Evolutionary conservation across 495 filamentous ascomycete species (phyloP).

Genomic region (Neurospora discreta): DNA sequence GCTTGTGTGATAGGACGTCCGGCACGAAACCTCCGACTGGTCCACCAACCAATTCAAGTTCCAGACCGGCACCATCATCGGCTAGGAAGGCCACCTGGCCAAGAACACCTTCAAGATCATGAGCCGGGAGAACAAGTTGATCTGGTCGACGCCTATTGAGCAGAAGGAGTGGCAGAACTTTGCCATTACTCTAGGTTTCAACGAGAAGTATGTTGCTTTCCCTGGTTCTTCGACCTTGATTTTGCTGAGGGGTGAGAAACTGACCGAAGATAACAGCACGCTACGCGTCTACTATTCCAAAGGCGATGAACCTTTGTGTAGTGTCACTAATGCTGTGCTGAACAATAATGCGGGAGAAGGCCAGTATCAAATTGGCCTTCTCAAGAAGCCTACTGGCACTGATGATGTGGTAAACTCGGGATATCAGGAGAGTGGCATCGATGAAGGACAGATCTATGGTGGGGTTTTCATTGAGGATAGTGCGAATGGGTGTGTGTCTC

Average conservation of each 20-base stretch:
- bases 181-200: conserved; percentile 42
- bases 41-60: conserved; percentile 46
- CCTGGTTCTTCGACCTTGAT: no score
- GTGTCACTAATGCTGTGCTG: conserved; percentile 32
- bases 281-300: conserved; percentile 44
- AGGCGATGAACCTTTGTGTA: conserved; percentile 32
- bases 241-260: no score
- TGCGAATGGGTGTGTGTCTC: conserved; percentile 29
- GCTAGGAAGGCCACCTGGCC: conserved; percentile 56
- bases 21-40: conserved; percentile 46
- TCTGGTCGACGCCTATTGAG: conserved; percentile 34
- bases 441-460: conserved; percentile 45
- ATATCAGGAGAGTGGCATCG: conserved; percentile 37
- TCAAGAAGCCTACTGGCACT: conserved; percentile 47
- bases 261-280: conserved; percentile 25
- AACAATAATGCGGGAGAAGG: conserved; percentile 45
- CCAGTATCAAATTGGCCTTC: conserved; percentile 45
- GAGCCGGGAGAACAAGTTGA: conserved; percentile 33
- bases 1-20: conserved; percentile 27
- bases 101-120: conserved; percentile 66
- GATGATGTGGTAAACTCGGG: conserved; percentile 41
- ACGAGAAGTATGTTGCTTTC: conserved; percentile 31
- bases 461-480: conserved; percentile 47
- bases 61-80: conserved; percentile 38
- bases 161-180: conserved; percentile 46